phyloP scores from a whole-genome alignment of 2,329 filamentous ascomycete genomes.

The Cladophialophora psammophila region DNA sequence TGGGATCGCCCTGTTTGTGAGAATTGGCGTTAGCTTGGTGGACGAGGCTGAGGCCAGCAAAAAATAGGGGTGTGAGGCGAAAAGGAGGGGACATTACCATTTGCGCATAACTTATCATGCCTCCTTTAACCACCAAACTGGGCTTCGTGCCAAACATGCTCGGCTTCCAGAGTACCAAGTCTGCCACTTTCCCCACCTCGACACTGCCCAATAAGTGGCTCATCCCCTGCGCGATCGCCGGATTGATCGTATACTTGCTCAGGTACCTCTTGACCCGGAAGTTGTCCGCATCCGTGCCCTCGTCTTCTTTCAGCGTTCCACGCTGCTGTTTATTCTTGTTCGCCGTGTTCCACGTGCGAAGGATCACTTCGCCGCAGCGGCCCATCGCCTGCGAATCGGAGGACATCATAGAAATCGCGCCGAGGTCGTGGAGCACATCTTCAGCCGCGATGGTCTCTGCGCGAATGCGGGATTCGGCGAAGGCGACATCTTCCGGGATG shows the following conservation, averaged over 20 bases:
- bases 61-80: neutral
- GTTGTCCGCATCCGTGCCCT: slow-evolving; percentile 82
- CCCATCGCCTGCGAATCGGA: slow-evolving; percentile 97
- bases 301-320: slow-evolving; percentile 77
- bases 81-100: slow-evolving; percentile 67
- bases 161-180: slow-evolving; percentile 86
- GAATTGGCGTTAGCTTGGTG: neutral
- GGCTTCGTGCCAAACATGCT: slow-evolving; percentile 89
- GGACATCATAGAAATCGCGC: slow-evolving; percentile 97
- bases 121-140: slow-evolving; percentile 80
- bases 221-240: slow-evolving; percentile 90
- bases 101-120: slow-evolving; percentile 80
- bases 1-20: slow-evolving; percentile 71
- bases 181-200: slow-evolving; percentile 88
- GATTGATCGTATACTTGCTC: slow-evolving; percentile 96
- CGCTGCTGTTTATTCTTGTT: slow-evolving; percentile 95
- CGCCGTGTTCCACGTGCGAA: slow-evolving; percentile 95
- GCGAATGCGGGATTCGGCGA: slow-evolving; percentile 91
- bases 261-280: slow-evolving; percentile 91
- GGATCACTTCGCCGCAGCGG: slow-evolving; percentile 89
- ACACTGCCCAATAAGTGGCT: slow-evolving; percentile 83
- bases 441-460: slow-evolving; percentile 96
- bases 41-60: neutral
- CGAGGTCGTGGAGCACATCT: slow-evolving; percentile 92
- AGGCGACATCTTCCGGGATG: slow-evolving; percentile 94